Evolutionary conservation across 306 rosid species (phyloP), one percentile per base, ranked within the genome.

Genomic region (Alnus glutinosa): DNA sequence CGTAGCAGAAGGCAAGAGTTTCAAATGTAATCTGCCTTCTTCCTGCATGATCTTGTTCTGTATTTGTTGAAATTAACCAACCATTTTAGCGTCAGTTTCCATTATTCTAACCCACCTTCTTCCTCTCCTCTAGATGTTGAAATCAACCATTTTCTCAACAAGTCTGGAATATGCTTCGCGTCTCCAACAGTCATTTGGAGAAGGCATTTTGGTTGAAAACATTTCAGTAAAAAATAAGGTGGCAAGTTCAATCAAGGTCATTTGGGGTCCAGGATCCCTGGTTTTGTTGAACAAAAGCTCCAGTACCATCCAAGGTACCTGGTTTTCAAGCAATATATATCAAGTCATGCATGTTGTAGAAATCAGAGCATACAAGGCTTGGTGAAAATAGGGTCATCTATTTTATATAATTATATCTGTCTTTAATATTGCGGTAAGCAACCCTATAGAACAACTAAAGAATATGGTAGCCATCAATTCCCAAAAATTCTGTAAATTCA

Each of bases 401-500:
- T 6, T 42, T 7, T 42, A 42, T n/a, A n/a, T n/a, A n/a, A n/a
- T n/a, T n/a, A n/a, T 6, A 1, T 1, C 4, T 42, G 2, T 34
- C 46, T 42, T 42, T 34, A 34, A 34, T 34, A 34, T 34, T 2
- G 37, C 37, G 37, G 1, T 9, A 59, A 59, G 37, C 32, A 9
- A 23, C 1, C 15, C 8, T 28, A 5, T 11, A 30, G 0, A 59
- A 59, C 1, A 59, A 10, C 67, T 83, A 81, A 5, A 71, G 2
- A 4, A 84, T 28, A 54, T 80, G 80, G 70, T 82, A 84, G 11
- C 79, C 82, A 23, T 84, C 87, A 5, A 77, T 71, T 4, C 80
- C 46, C 82, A 84, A 64, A 39, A 84, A 71, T 49, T 46, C 51
- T 4, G 49, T 1, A 9, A 84, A 77, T 1, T 80, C 66, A 1